These are phyloP conservation scores for Cutaneotrichosporon daszewskae DNA, from an alignment of 1,284 basidiomycete species.

Conservation along the genomic window DNA sequence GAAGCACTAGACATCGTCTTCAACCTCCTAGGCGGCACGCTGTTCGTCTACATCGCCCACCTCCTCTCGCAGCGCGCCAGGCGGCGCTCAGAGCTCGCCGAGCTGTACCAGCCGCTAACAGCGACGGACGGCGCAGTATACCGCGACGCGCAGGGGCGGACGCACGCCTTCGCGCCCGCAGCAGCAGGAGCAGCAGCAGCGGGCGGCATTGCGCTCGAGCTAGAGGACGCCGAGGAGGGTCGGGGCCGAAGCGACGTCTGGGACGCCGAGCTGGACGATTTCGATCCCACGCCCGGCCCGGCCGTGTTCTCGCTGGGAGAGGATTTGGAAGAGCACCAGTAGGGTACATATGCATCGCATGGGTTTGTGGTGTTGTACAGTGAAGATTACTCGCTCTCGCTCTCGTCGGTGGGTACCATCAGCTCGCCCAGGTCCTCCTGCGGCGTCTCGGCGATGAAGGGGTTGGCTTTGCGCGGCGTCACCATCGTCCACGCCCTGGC, in stretches of 20 bases:
- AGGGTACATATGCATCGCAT: constrained; percentile 3
- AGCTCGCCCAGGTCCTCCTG: constrained; percentile 31
- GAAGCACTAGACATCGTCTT: constrained; percentile 45
- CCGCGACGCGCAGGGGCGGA: constrained; percentile 39
- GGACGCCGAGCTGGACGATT: constrained; percentile 27
- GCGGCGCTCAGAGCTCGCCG: constrained; percentile 30
- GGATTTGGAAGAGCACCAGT: constrained; percentile 1
- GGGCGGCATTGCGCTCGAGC: constrained; percentile 6
- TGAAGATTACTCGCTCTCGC: constrained; percentile 2
- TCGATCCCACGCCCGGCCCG: too few species aligned
- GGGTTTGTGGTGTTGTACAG: background rate
- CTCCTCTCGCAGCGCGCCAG: constrained; percentile 27
- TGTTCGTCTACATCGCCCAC: constrained; percentile 43
- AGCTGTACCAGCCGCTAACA: constrained; percentile 43
- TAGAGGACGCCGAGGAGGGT: constrained; percentile 5
- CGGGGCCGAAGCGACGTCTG: constrained; percentile 20
- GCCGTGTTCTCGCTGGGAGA: constrained; percentile 5
- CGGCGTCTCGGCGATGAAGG: constrained; percentile 9
- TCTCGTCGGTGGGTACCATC: constrained; percentile 43
- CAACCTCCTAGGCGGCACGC: constrained; percentile 40
- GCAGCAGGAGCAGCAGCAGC: constrained; percentile 1
- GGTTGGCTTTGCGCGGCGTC: background rate
- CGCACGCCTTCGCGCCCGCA: constrained; percentile 27
- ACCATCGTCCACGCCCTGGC: constrained; percentile 4
- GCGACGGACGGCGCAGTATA: constrained; percentile 23